Evolutionary conservation across 2,329 filamentous ascomycete species (phyloP), one percentile per base, ranked within the genome.

Genomic region (Drechslerella coelobrocha): DNA sequence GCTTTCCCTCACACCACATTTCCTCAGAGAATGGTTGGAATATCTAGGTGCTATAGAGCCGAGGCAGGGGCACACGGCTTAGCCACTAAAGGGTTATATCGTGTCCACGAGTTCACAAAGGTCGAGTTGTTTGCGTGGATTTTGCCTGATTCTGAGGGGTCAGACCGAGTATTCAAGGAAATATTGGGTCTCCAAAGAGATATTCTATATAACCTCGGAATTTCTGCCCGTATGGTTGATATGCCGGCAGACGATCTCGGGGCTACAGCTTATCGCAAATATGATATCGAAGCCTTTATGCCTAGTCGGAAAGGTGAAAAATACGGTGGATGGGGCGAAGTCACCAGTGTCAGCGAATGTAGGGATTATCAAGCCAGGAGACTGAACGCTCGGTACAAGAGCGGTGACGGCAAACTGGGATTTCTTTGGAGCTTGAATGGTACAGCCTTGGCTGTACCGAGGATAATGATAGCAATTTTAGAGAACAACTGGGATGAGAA

Each of bases 51-150:
- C 82, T 99, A 95, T 80, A 89, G 94, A 56, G 94, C 94, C 47
- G 94, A 99, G 81, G 94, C 94, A 0, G 94, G 94, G 29, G 90
- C 92, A 0, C 84, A 93, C 39, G 94, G 94, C 27, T 88, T 89
- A 23, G 91, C 94, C 75, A 96, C 92, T 1, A 97, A 96, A 80
- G 94, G 94, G 3, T 82, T 99, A 1, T 99, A 97, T 80, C 89
- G 94, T 26, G 94, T 99, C 2, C 94, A 99, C 80, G 94, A 99
- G 80, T 99, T 99, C 80, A 96, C 92, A 26, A 99, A 99, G 79
- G 93, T 99, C 0, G 94, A 99, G 79, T 88, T 99, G 83, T 97
- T 99, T 78, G 92, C 89, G 0, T 99, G 94, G 94, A 89, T 91
- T 2, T 76, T 83, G 27, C 86, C 90, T 1, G 83, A 86, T 57